Percentiles rank a stretch among this genome's conserved stretches.
Evolutionary conservation across 2,329 filamentous ascomycete species (phyloP).

Genomic region (Arthroderma sp.): DNA sequence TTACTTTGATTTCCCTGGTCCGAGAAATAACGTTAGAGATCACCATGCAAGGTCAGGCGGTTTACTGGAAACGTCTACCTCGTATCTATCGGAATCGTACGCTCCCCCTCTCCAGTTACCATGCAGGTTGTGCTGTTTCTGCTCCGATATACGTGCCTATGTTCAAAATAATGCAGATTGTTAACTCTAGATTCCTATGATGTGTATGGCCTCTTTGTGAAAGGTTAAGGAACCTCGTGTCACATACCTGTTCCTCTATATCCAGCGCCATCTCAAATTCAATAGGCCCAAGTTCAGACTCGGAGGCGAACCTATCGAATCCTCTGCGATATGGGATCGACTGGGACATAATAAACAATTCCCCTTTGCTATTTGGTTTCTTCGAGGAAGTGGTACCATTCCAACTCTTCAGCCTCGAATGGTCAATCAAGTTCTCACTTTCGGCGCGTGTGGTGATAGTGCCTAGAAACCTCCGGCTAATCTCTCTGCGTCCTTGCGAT

Average conservation of each 20-base stretch:
- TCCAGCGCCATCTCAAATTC: conserved; percentile 14
- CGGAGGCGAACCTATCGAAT: neutral
- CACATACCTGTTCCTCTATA: conserved; percentile 11
- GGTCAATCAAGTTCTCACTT: neutral
- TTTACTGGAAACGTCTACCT: neutral
- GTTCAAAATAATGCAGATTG: neutral
- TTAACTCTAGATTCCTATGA: neutral
- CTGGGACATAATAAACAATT: neutral
- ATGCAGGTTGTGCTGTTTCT: neutral
- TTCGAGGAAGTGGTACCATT: neutral
- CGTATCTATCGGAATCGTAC: neutral
- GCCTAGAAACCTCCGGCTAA: neutral
- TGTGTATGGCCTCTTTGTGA: neutral
- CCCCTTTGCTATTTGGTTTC: neutral
- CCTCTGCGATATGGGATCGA: neutral
- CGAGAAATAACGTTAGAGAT: neutral
- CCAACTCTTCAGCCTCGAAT: too few species aligned
- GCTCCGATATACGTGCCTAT: conserved; percentile 4
- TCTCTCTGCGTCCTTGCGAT: neutral
- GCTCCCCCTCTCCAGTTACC: neutral
- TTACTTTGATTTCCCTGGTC: neutral
- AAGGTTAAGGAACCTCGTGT: too few species aligned
- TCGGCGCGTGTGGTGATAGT: neutral
- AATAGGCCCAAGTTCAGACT: conserved; percentile 8
- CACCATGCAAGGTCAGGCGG: neutral